These are phyloP conservation scores for Saccharomyces hybrid DNA, from an alignment of 1,139 yeast species.

Conservation along the genomic window DNA sequence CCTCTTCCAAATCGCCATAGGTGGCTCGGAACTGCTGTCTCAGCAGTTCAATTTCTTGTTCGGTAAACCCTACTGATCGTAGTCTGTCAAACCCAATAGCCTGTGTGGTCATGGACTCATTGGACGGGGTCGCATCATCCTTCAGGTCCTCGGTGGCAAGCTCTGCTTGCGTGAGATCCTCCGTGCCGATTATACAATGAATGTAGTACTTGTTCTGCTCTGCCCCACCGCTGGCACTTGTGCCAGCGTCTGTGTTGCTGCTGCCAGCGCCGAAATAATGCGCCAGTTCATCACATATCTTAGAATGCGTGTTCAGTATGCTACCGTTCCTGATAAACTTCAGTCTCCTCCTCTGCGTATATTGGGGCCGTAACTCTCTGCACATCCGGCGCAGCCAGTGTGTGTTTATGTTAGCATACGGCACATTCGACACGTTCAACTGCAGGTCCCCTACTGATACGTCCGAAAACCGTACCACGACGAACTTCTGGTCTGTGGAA, in stretches of 20 bases:
- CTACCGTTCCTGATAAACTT: conserved; percentile 70
- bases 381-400: conserved; percentile 41
- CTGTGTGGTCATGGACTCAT: conserved; percentile 50
- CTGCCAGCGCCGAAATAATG: conserved; percentile 13
- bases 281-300: conserved; percentile 38
- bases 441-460: conserved; percentile 39
- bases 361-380: conserved; percentile 33
- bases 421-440: conserved; percentile 35
- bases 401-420: conserved; percentile 34
- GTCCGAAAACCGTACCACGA: conserved; percentile 47
- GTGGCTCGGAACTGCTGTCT: conserved; percentile 67
- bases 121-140: conserved; percentile 37
- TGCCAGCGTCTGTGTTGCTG: conserved; percentile 4
- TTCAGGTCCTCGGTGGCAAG: conserved; percentile 53
- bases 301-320: conserved; percentile 53
- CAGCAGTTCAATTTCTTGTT: conserved; percentile 62
- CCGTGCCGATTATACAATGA: conserved; percentile 73
- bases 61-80: conserved; percentile 74
- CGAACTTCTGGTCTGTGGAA: conserved; percentile 16
- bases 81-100: conserved; percentile 81
- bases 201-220: conserved; percentile 40
- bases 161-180: conserved; percentile 50
- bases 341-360: conserved; percentile 44
- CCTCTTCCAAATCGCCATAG: conserved; percentile 43
- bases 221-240: conserved; percentile 14